A percentile compares a stretch with the other conserved stretches of the same genome.
Conservation (phyloP, 1,284 basidiomycete genomes). For the Cryptococcus sp. region DNA sequence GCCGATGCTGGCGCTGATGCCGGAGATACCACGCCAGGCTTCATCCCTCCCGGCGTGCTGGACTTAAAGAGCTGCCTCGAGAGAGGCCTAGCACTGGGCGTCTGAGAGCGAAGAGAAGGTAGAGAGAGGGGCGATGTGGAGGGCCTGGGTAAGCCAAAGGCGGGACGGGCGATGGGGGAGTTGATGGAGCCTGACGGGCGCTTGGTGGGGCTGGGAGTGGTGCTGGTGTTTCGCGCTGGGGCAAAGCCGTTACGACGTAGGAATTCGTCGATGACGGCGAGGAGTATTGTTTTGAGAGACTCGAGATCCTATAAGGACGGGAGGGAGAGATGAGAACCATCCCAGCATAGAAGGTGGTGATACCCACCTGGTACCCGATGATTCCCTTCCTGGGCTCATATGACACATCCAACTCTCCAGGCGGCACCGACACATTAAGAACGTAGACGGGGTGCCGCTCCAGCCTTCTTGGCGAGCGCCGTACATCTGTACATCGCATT, state of each 20-base stretch:
- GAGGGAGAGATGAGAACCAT: background rate
- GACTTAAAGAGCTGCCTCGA: too few species aligned
- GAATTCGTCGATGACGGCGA: constrained; percentile 61
- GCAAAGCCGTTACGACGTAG: constrained; percentile 63
- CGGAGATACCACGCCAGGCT: too few species aligned
- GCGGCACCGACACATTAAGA: constrained; percentile 65
- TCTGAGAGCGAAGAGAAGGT: background rate
- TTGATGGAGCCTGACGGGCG: background rate
- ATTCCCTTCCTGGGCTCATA: constrained; percentile 69
- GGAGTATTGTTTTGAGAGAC: constrained; percentile 58
- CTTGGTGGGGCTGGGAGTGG: constrained; percentile 8
- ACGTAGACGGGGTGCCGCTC: constrained; percentile 78
- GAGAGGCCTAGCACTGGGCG: background rate
- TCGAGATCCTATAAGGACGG: constrained; percentile 54
- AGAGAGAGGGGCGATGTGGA: constrained; percentile 2
- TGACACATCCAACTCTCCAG: constrained; percentile 66
- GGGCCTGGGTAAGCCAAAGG: constrained; percentile 2
- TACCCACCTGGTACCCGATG: constrained; percentile 65
- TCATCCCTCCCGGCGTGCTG: too few species aligned
- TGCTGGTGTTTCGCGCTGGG: background rate
- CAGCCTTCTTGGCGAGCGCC: constrained; percentile 65
- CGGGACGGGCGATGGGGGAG: background rate
- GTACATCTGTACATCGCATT: constrained; percentile 28
- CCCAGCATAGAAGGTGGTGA: background rate
- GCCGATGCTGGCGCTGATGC: too few species aligned